These are phyloP conservation scores for Acrodontium crateriforme DNA, from an alignment of 2,329 filamentous ascomycete species.

Conservation along the genomic window DNA sequence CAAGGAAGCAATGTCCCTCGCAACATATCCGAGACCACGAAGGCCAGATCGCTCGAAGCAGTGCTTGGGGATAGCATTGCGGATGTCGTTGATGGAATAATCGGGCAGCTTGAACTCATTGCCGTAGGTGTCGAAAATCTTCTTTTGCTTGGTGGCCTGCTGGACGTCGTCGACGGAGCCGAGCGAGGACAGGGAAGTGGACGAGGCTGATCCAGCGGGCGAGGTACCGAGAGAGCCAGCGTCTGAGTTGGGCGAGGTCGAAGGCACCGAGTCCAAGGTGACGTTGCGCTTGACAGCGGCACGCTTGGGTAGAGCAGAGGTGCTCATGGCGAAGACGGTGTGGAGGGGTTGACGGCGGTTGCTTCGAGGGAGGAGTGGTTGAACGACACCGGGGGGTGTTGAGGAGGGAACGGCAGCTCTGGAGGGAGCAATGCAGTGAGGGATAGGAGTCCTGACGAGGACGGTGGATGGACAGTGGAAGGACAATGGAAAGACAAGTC, in stretches of 20 bases:
- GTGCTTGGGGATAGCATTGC: slow-evolving; percentile 92
- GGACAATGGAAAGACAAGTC: no score
- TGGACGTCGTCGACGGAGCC: slow-evolving; percentile 49
- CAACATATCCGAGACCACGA: slow-evolving; percentile 67
- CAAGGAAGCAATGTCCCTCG: slow-evolving; percentile 62
- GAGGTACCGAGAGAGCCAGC: slow-evolving; percentile 45
- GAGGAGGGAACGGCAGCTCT: no score
- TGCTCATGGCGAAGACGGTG: slow-evolving; percentile 26
- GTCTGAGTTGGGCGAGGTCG: slow-evolving; percentile 40
- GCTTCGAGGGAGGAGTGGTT: no score
- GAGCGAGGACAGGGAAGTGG: slow-evolving; percentile 84
- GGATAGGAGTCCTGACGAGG: no score
- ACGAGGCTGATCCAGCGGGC: slow-evolving; percentile 55
- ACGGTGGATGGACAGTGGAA: no score
- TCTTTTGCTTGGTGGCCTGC: slow-evolving; percentile 37
- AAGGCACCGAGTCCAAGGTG: slow-evolving; percentile 38
- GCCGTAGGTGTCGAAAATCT: slow-evolving; percentile 81
- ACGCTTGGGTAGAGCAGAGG: slow-evolving; percentile 38
- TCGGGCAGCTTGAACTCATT: slow-evolving; percentile 89
- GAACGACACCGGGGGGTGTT: no score
- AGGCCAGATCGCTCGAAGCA: slow-evolving; percentile 80
- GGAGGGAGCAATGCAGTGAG: no score
- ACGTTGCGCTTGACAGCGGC: slow-evolving; percentile 29
- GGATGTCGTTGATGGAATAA: slow-evolving; percentile 95
- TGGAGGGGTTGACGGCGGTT: no score